phyloP scores from a whole-genome alignment of 176 grass and related monocot species.

The Pontederia paniculata region DNA sequence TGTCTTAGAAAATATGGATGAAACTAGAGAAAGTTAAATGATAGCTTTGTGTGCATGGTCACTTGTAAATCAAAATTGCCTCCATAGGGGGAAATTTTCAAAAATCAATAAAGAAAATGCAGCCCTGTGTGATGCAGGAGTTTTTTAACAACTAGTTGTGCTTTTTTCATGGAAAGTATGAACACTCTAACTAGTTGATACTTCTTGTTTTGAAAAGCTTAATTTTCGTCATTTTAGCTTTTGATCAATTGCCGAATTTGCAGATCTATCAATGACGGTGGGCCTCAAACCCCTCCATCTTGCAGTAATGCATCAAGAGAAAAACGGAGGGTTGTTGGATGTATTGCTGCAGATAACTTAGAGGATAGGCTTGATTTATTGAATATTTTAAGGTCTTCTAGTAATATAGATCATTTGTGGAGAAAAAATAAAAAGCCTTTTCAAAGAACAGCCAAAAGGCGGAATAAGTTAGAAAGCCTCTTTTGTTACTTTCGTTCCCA shows the following conservation, averaged over 20 bases:
- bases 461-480: slow-evolving; percentile 26
- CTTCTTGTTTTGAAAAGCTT: not conserved
- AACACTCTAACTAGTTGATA: not conserved
- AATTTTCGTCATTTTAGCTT: not conserved
- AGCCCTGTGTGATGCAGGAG: too few species aligned
- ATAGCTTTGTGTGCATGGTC: too few species aligned
- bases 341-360: slow-evolving; percentile 17
- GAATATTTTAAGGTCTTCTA: slow-evolving; percentile 36
- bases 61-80: too few species aligned
- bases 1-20: too few species aligned
- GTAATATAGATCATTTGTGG: slow-evolving; percentile 40
- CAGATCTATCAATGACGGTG: slow-evolving; percentile 42
- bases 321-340: slow-evolving; percentile 13
- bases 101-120: too few species aligned
- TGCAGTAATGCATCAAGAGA: slow-evolving; percentile 26
- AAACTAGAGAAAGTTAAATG: too few species aligned
- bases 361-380: slow-evolving; percentile 43
- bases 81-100: too few species aligned
- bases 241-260: not conserved
- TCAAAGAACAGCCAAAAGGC: slow-evolving; percentile 57
- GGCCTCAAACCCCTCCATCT: slow-evolving; percentile 30
- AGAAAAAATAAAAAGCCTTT: slow-evolving; percentile 40
- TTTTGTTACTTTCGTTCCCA: slow-evolving; percentile 15
- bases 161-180: not conserved
- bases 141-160: too few species aligned